Conservation (phyloP, 164 flowering plant species). For the Dillenia turbinata region DNA sequence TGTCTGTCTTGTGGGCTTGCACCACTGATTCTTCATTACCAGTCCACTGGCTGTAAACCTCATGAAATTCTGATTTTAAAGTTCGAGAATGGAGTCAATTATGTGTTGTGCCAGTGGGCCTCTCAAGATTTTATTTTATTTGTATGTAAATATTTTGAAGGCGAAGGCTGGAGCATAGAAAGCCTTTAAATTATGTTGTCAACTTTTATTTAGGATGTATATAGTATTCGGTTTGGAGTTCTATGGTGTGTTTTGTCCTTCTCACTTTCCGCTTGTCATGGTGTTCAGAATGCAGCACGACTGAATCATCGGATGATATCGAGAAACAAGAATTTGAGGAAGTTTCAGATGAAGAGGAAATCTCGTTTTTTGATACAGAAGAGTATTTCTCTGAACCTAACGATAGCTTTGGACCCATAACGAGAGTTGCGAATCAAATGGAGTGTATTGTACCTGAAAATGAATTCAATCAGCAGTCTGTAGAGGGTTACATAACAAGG, state of each 20-base stretch:
- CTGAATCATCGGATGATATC: constrained; percentile 85
- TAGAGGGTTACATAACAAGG: constrained; percentile 40
- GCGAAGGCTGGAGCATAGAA: no score
- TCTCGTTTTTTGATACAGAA: constrained; percentile 59
- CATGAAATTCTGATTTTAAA: no score
- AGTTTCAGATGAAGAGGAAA: constrained; percentile 72
- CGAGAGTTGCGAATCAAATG: constrained; percentile 11
- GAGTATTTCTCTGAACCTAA: constrained; percentile 54
- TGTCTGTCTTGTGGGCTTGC: no score
- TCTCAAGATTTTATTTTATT: no score
- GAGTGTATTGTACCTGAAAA: constrained; percentile 16
- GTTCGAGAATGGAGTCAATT: no score
- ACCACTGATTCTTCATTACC: no score
- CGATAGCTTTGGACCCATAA: constrained; percentile 16
- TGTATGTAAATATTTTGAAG: no score
- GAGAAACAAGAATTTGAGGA: constrained; percentile 85
- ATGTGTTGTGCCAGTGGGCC: no score
- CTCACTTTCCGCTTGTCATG: constrained; percentile 14
- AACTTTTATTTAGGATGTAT: no score
- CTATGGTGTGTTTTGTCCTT: background rate
- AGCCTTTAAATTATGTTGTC: no score
- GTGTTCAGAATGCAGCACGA: constrained; percentile 73
- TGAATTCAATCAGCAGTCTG: constrained; percentile 10
- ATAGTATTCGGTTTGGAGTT: no score
- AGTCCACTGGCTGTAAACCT: no score